Evolutionary conservation across 192 early-diverging fungal genomes (phyloP), one percentile per base, ranked within the genome.

Genomic region (Podila epigama): DNA sequence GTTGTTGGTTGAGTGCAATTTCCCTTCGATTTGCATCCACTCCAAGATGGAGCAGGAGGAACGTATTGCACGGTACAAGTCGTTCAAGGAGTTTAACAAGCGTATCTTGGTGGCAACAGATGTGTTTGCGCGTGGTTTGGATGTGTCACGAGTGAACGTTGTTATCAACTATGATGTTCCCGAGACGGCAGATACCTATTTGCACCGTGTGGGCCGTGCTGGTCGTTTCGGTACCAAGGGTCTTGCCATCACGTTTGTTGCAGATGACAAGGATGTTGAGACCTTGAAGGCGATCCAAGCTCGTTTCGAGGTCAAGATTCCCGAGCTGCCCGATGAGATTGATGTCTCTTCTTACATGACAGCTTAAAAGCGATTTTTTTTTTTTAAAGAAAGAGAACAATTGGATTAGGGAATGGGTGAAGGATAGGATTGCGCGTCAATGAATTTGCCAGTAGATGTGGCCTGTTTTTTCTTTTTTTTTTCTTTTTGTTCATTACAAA

Each of bases 151-250:
- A 68, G 96, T 98, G 51, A 98, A 98, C 82, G 95, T 98, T 81
- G 97, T 98, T 56, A 91, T 98, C 89, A 98, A 98, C 90, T 98
- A 98, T 51, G 97, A 98, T 66, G 96, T 97, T 80, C 94, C 97
- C n/a, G 93, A 93, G 61, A 75, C 81, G 34, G 90, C 95, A 7
- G 95, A 97, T 79, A 86, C 92, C 18, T 98, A 98, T 71, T 86
- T 98, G 28, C 96, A 97, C 75, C 86, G 97, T 61, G 97, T 98
- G 56, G 97, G 97, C 53, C 95, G 97, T 91, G 97, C 97, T 41
- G 97, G 97, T 63, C 92, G 97, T 86, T 98, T 98, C 66, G 97
- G 97, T 81, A 98, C 97, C 81, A 98, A 98, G 88, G 97, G 96
- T 81, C 82, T 97, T 50, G 97, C 93, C 33, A 90, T 98, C 51